Percentiles rank a stretch among this genome's conserved stretches.
Evolutionary conservation across 495 filamentous ascomycete genomes (phyloP).

Genomic region (Zalerion maritima): DNA sequence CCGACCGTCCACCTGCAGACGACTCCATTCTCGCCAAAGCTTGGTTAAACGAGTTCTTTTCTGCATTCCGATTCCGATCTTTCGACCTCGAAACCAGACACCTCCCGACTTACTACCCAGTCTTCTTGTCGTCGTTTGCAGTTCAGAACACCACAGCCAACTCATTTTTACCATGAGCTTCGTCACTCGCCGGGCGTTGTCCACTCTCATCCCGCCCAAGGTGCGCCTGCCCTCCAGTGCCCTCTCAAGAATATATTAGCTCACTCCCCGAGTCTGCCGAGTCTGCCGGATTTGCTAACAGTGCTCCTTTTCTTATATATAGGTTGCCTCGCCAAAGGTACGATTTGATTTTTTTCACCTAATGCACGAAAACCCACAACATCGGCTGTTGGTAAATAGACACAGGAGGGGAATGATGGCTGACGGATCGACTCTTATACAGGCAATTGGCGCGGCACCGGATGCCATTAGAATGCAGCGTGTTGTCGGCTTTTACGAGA

Average conservation of each 20-base stretch:
- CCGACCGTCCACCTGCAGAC: too few species aligned
- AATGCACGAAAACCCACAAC: neutral
- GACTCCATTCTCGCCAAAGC: too few species aligned
- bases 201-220: constrained; percentile 97
- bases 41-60: too few species aligned
- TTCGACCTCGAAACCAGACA: too few species aligned
- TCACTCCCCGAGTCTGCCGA: too few species aligned
- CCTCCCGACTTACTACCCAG: too few species aligned
- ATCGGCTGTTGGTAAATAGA: neutral
- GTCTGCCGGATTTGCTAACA: constrained; percentile 14
- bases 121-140: too few species aligned
- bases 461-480: constrained; percentile 94
- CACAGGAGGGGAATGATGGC: constrained; percentile 9
- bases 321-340: constrained; percentile 85
- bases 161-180: too few species aligned
- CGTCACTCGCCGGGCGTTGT: constrained; percentile 76
- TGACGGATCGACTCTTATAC: constrained; percentile 17
- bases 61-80: too few species aligned
- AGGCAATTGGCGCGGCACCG: constrained; percentile 83
- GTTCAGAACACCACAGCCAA: too few species aligned
- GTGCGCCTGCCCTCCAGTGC: constrained; percentile 33
- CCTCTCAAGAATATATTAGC: too few species aligned
- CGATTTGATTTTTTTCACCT: constrained; percentile 24
- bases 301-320: neutral
- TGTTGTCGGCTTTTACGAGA: constrained; percentile 95